Evolutionary conservation across 2,329 filamentous ascomycete species (phyloP).

Genomic region (Botrytis galanthina): DNA sequence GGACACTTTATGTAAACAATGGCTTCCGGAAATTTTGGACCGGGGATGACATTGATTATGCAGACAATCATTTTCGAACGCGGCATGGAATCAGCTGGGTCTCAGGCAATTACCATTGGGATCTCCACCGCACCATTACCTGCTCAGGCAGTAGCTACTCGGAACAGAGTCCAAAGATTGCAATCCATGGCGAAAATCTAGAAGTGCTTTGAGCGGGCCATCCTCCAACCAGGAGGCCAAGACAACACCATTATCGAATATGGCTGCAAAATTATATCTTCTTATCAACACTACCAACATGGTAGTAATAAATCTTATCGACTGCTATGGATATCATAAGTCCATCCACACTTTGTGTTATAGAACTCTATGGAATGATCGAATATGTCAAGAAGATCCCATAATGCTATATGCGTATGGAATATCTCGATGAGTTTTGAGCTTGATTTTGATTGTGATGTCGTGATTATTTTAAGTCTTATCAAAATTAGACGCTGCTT

Average conservation of each 20-base stretch:
- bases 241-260: no score
- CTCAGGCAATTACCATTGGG: no score
- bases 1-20: rapidly evolving
- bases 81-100: no score
- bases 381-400: neutral
- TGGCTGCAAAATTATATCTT: no score
- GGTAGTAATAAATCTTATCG: no score
- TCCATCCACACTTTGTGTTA: rapidly evolving
- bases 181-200: neutral
- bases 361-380: neutral
- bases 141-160: rapidly evolving
- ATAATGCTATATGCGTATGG: neutral
- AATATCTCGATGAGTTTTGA: neutral
- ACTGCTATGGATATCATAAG: neutral
- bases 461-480: neutral
- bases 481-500: rapidly evolving
- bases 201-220: no score
- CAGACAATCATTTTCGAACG: no score
- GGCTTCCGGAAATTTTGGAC: no score
- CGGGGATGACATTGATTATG: no score
- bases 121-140: neutral
- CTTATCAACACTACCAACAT: neutral
- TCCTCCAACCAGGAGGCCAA: no score
- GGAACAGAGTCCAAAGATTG: neutral
- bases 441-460: neutral